These are phyloP conservation scores for Dothiorella sarmentorum DNA, from an alignment of 2,329 filamentous ascomycete species.

Conservation along the genomic window DNA sequence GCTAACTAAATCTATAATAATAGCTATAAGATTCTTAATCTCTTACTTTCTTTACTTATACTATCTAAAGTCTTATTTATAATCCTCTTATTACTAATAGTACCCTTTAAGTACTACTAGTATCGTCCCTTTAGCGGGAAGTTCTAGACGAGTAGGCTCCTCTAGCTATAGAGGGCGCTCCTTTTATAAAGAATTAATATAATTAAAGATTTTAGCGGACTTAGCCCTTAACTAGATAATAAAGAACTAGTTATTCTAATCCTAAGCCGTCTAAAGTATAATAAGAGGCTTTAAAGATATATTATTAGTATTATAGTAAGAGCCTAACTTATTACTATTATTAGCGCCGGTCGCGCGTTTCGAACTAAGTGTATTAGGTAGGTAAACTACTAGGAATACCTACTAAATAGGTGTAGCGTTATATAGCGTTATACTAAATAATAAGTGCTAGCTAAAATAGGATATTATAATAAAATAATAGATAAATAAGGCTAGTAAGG, in stretches of 20 bases:
- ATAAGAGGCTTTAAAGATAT: neutral
- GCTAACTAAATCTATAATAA: neutral
- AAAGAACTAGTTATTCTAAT: neutral
- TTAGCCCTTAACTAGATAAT: neutral
- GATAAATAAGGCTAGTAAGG: too few relatives aligned
- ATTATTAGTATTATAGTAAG: neutral
- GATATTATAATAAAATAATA: too few relatives aligned
- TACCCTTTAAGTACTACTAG: neutral
- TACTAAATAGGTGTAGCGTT: neutral
- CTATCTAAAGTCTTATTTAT: neutral
- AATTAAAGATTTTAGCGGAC: neutral
- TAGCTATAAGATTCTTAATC: neutral
- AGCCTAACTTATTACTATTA: too few relatives aligned
- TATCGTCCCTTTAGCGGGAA: too few relatives aligned
- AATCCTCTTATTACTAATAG: neutral
- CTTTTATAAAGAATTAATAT: neutral
- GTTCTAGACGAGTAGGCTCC: neutral
- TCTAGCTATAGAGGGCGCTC: neutral
- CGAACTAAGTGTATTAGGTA: too few relatives aligned
- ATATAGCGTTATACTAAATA: neutral
- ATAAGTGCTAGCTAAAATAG: too few relatives aligned
- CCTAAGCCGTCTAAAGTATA: neutral
- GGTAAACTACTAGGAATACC: too few relatives aligned
- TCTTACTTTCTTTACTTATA: neutral
- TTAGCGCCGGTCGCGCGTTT: too few relatives aligned